Base-by-base conservation (phyloP, 2,329 filamentous ascomycete genomes). In the Dactylonectria estremocensis region DNA sequence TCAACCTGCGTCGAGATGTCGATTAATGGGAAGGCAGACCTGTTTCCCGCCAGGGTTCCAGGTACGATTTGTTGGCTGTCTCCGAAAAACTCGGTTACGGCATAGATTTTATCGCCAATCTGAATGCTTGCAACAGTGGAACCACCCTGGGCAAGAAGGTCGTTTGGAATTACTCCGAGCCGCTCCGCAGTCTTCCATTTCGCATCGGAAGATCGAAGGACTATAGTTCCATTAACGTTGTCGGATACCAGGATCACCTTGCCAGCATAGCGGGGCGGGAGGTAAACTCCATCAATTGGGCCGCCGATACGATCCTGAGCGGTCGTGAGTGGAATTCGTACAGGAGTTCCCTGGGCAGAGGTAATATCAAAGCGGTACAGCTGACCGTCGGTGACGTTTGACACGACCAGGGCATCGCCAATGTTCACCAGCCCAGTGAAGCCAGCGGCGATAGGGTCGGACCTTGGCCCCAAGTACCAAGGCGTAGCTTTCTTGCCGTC, bases 151-250 rank as follows among this genome's bases (percentile, higher is more conserved):
- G 8, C 16, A 5, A 46, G 8, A 18, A 61, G 58, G 10, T 64
- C 63, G 22, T 76, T 78, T 14, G 78, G 60, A 1, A 82, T 72
- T 0, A 72, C 73, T 0, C 81, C 81, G 10, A 83, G 46, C 20
- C 80, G 77, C 70, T 81, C 76, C 3, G 81, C 81, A 3, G 69
- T 69, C 28, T 71, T 68, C 82, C 82, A 84, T 20, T 66, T 71
- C 7, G 69, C 75, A 37, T 83, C 78, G n/a, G 69, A 65, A 2
- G 80, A 82, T 13, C 76, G 69, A 16, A 83, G 61, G 18, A 84
- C 81, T 22, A 79, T 77, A 13, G 79, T 76, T 1, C 82, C 82
- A 3, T 68, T 58, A 3, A 33, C 53, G 24, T 79, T 72, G 64
- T 78, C 77, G 0, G 80, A 67, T 0, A 80, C 74, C 8, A 83